These are phyloP conservation scores for Fusarium tanahbumbuense DNA, from an alignment of 2,329 filamentous ascomycete species.

Conservation along the genomic window DNA sequence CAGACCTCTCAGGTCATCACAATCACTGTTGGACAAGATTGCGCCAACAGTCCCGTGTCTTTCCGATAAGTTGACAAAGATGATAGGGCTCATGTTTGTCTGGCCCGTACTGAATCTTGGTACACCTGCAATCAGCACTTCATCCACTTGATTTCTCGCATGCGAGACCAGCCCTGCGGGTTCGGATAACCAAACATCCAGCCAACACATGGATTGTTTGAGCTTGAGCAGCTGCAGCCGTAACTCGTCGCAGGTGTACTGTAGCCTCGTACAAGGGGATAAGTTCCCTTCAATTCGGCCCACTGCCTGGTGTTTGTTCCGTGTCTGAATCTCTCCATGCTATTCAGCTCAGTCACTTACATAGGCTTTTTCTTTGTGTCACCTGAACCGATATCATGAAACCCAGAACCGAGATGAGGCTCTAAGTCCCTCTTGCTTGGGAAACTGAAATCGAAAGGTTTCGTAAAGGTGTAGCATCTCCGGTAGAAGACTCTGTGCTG, in stretches of 20 bases:
- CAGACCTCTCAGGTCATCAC: neutral
- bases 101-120: conserved; percentile 7
- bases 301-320: conserved; percentile 23
- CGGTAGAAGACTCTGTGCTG: neutral
- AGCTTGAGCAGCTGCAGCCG: conserved; percentile 29
- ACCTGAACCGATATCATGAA: conserved; percentile 12
- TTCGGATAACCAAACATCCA: conserved; percentile 28
- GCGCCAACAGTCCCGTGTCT: neutral
- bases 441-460: neutral
- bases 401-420: conserved; percentile 19
- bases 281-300: conserved; percentile 1
- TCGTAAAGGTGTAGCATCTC: neutral
- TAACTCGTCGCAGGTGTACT: conserved; percentile 24
- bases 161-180: conserved; percentile 19
- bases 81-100: neutral
- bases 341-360: neutral
- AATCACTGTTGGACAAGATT: conserved; percentile 10
- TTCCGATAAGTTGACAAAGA: neutral
- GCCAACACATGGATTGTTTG: conserved; percentile 31
- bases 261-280: conserved; percentile 32
- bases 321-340: neutral
- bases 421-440: neutral
- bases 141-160: conserved; percentile 18
- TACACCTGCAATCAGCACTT: neutral
- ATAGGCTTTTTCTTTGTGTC: conserved; percentile 6